These are phyloP conservation scores for Grosmannia serpens DNA, from an alignment of 2,329 filamentous ascomycete species.

Conservation along the genomic window DNA sequence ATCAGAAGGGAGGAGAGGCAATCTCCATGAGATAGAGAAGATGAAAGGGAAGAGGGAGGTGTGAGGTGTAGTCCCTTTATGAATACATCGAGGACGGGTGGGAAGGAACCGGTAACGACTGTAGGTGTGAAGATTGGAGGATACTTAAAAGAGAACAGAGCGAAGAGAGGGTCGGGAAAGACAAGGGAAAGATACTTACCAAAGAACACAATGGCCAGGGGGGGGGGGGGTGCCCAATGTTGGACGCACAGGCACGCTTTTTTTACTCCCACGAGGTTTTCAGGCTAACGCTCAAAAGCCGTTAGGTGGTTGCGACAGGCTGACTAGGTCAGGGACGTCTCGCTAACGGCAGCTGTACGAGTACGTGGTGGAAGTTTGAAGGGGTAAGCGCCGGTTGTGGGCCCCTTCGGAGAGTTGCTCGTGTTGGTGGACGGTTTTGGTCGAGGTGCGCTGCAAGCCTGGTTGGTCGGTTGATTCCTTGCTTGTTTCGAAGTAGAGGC, in stretches of 20 bases:
- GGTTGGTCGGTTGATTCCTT: not conserved
- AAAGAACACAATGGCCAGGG: conserved; percentile 1
- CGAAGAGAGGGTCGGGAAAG: not conserved
- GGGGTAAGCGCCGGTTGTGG: conserved; percentile 10
- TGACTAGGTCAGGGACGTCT: conserved; percentile 10
- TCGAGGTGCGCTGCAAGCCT: not conserved
- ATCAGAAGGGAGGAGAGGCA: not conserved
- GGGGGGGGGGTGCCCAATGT: conserved; percentile 5
- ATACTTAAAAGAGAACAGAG: not conserved
- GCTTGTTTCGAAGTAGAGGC: conserved; percentile 3
- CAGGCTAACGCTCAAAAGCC: conserved; percentile 8
- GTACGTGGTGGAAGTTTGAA: conserved; percentile 11
- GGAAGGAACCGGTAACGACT: not conserved
- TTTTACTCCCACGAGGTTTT: conserved; percentile 1
- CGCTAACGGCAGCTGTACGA: conserved; percentile 11
- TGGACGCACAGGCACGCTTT: conserved; percentile 10
- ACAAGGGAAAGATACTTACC: not conserved
- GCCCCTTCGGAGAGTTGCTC: conserved; percentile 2
- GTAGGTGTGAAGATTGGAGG: not conserved
- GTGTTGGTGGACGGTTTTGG: conserved; percentile 1
- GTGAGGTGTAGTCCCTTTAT: conserved; percentile 8
- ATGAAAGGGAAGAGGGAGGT: not conserved
- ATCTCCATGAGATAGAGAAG: conserved; percentile 6
- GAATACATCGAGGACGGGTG: conserved; percentile 5
- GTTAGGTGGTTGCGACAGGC: conserved; percentile 9